These are phyloP conservation scores for Trypanosomatidae sp. DNA, from an alignment of 208 protist species.

Conservation along the genomic window DNA sequence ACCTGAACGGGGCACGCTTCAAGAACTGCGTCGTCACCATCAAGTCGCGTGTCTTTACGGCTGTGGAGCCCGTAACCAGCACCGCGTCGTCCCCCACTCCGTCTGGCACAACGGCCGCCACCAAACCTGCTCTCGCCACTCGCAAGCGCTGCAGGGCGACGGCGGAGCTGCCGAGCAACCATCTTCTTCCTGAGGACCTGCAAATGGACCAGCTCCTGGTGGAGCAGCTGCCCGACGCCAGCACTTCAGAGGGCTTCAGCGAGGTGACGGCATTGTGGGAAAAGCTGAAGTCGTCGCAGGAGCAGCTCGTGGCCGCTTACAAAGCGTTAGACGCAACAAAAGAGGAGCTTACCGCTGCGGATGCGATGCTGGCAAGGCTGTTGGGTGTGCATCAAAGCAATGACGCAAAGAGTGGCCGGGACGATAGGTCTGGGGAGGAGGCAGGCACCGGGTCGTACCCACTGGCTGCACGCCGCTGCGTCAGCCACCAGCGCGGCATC, in stretches of 20 bases:
- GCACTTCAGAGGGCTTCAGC: not conserved
- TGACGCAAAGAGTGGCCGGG: too few species aligned
- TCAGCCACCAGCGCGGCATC: slow-evolving; percentile 19
- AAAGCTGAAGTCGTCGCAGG: slow-evolving; percentile 7
- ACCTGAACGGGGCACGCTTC: slow-evolving; percentile 58
- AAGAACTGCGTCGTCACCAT: slow-evolving; percentile 69
- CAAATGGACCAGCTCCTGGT: slow-evolving; percentile 61
- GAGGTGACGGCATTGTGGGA: slow-evolving; percentile 10
- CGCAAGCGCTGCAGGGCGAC: not conserved
- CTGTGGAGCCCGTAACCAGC: not conserved
- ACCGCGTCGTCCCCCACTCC: not conserved
- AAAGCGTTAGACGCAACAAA: too few species aligned
- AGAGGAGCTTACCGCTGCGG: too few species aligned
- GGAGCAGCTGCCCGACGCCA: slow-evolving; percentile 22
- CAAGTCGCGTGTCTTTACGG: slow-evolving; percentile 40
- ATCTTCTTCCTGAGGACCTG: slow-evolving; percentile 56
- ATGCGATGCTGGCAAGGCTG: too few species aligned
- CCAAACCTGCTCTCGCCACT: not conserved
- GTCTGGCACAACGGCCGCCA: not conserved
- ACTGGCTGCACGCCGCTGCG: not conserved
- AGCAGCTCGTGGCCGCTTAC: too few species aligned
- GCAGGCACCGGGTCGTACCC: not conserved
- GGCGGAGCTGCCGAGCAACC: slow-evolving; percentile 61
- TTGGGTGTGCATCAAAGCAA: too few species aligned
- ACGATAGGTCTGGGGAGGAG: too few species aligned